These are phyloP conservation scores for Scheffersomyces segobiensis DNA, from an alignment of 1,139 yeast species.

Conservation along the genomic window DNA sequence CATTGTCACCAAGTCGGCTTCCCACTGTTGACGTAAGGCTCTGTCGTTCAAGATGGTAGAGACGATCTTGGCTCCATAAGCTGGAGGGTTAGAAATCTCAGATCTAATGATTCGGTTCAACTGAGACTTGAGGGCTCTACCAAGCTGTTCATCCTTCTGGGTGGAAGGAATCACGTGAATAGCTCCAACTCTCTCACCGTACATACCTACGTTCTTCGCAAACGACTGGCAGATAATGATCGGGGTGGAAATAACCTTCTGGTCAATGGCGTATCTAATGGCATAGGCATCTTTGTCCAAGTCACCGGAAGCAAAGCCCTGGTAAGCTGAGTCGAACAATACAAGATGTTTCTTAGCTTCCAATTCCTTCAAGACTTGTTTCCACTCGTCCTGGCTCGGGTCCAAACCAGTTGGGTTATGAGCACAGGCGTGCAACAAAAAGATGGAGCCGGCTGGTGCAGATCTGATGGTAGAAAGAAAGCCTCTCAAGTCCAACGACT, in stretches of 20 bases:
- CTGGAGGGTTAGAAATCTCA: constrained; percentile 91
- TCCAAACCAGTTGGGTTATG: constrained; percentile 55
- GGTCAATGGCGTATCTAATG: constrained; percentile 74
- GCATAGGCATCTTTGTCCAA: constrained; percentile 84
- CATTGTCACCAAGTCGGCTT: constrained; percentile 83
- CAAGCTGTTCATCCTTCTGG: constrained; percentile 31
- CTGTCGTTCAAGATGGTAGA: constrained; percentile 70
- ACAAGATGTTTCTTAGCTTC: constrained; percentile 40
- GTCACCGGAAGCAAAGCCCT: constrained; percentile 84
- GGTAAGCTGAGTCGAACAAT: constrained; percentile 50
- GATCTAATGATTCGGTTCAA: constrained; percentile 76
- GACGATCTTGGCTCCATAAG: constrained; percentile 93
- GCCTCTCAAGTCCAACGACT: constrained; percentile 68
- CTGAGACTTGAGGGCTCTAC: constrained; percentile 67
- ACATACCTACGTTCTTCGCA: constrained; percentile 96
- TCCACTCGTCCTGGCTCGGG: constrained; percentile 47
- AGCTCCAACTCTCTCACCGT: constrained; percentile 97
- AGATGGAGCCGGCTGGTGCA: constrained; percentile 79
- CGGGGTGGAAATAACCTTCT: constrained; percentile 43
- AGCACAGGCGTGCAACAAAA: constrained; percentile 55
- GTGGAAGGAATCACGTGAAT: constrained; percentile 62
- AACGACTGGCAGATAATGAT: constrained; percentile 88
- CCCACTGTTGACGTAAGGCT: constrained; percentile 76
- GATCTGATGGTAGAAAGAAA: constrained; percentile 61
- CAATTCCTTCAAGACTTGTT: constrained; percentile 47